phyloP scores from a whole-genome alignment of 23 red algal species.

The Gracilariopsis chorda region DNA sequence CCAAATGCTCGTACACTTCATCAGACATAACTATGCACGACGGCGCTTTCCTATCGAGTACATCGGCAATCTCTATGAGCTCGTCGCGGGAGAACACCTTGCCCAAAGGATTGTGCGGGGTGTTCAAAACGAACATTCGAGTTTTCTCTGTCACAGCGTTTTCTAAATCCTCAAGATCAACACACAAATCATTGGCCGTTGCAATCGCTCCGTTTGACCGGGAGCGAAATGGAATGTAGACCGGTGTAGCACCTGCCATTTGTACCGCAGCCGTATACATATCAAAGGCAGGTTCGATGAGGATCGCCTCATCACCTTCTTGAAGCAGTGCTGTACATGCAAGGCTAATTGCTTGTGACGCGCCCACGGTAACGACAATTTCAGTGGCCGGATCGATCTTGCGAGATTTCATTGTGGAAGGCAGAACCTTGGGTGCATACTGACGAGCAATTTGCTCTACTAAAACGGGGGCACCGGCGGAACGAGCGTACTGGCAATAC shows the following conservation, averaged over 20 bases:
- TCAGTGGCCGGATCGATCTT: conserved; percentile 33
- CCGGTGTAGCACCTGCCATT: conserved; percentile 43
- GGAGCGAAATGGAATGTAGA: conserved; percentile 49
- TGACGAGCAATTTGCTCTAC: conserved; percentile 17
- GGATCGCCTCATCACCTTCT: conserved; percentile 81
- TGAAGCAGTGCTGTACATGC: conserved; percentile 55
- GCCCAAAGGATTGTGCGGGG: conserved; percentile 90
- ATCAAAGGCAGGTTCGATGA: conserved; percentile 94
- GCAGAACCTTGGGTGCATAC: conserved; percentile 43
- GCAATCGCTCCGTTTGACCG: not conserved
- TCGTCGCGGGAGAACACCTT: conserved; percentile 88
- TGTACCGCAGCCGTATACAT: conserved; percentile 71
- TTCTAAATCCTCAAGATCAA: conserved; percentile 73
- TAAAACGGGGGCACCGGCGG: conserved; percentile 55
- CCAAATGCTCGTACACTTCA: conserved; percentile 96
- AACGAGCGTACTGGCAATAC: conserved; percentile 70
- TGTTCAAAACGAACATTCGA: conserved; percentile 76
- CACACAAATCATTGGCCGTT: conserved; percentile 51
- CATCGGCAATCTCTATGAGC: conserved; percentile 28
- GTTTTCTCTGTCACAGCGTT: conserved; percentile 42
- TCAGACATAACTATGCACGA: conserved; percentile 75
- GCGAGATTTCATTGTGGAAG: not conserved
- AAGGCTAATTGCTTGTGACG: conserved; percentile 78
- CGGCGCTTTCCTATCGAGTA: conserved; percentile 56
- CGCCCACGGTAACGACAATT: conserved; percentile 89